Base-by-base conservation (phyloP, 2,329 filamentous ascomycete genomes). In the Penicillium sp. region DNA sequence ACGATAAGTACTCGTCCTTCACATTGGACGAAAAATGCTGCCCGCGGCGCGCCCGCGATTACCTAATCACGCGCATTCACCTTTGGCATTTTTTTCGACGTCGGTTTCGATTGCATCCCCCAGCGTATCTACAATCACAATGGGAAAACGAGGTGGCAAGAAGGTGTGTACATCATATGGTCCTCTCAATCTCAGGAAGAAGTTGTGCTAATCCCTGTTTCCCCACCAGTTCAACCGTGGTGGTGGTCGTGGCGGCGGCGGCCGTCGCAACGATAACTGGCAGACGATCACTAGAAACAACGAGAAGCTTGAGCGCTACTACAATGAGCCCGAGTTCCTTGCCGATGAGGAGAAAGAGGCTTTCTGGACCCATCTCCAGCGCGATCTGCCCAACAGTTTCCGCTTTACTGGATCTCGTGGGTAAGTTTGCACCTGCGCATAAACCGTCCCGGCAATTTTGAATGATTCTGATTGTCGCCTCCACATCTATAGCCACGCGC, bases 401-500 rank as follows among this genome's bases (percentile, higher is more conserved):
- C 87, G 95, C 60, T 99, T 99, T 78, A 96, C 92, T 58, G 95
- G 95, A 37, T 97, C 92, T 47, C 96, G 93, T 82, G 90, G 91
- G 88, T 91, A 81, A 57, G 77, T 74, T 49, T 11, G 26, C 42
- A 46, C 39, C 13, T 19, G 22, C 39, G 42, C 31, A 5, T 21
- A 31, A 22, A 31, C 27, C 22, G 43, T 16, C 31, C n/a, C n/a
- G 43, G 16, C 13, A 43, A 49, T 46, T 49, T 35, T 47, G 35
- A 42, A 26, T 35, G 19, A 56, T 58, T 49, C 56, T 65, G 37
- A 65, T 55, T 21, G 39, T 55, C 50, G 29, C 44, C 33, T 56
- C 26, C 14, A 9, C 24, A 2, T 45, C 45, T 65, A 24, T 67
- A 91, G 89, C 61, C 93, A 99, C 78, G 95, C 95, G n/a, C 82